Conservation (phyloP, 805 yeast genomes). For the Vanderwaltozyma tropicalis region DNA sequence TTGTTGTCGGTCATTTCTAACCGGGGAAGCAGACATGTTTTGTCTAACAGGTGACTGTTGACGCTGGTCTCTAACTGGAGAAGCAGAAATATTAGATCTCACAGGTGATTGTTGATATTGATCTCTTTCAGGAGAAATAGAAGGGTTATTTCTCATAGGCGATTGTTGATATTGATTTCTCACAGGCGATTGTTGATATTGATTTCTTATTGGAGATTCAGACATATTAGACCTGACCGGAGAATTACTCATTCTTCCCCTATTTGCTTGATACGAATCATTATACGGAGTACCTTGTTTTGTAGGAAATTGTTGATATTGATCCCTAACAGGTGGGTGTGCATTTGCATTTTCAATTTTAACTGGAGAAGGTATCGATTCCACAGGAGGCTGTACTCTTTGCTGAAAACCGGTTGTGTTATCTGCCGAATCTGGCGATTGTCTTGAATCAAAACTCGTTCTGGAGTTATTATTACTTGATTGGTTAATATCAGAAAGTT, state of each 20-base stretch:
- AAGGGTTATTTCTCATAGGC: not conserved
- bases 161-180: not conserved
- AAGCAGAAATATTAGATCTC: not conserved
- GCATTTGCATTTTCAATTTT: not conserved
- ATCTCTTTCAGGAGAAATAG: not conserved
- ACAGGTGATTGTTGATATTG: not conserved
- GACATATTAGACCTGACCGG: too few relatives aligned
- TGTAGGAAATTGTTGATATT: slow-evolving; percentile 1
- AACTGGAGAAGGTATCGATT: not conserved
- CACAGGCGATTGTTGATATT: not conserved
- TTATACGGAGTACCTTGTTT: too few relatives aligned
- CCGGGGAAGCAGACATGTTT: too few relatives aligned
- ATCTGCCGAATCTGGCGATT: not conserved
- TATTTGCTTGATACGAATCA: too few relatives aligned
- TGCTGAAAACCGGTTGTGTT: not conserved
- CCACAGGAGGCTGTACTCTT: not conserved
- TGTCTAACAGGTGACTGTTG: not conserved
- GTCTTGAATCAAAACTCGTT: not conserved
- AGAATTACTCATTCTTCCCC: too few relatives aligned
- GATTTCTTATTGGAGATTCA: not conserved
- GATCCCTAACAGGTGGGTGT: not conserved
- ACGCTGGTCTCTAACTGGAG: slow-evolving; percentile 3
- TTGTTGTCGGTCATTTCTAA: not conserved
- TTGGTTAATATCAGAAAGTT: slow-evolving; percentile 11
- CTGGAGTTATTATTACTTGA: slow-evolving; percentile 1